Evolutionary conservation across 768 basidiomycete genomes (phyloP).

Genomic region (Clavaria fumosa): DNA sequence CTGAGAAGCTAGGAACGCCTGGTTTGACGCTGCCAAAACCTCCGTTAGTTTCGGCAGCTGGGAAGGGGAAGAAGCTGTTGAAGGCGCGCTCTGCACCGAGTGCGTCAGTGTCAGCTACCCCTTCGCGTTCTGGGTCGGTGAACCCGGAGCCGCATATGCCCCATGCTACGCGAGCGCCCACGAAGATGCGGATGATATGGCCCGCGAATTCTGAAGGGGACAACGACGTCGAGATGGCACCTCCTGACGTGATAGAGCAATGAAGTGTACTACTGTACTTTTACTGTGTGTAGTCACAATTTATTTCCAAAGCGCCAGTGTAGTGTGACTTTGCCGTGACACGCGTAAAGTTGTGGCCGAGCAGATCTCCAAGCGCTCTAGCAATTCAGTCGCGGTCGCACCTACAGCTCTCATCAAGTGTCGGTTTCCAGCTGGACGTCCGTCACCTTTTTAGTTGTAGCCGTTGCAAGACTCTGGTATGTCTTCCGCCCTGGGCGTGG

Average conservation of each 20-base stretch:
- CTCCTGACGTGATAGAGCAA: too few species aligned
- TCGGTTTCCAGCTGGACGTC: too few species aligned
- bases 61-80: neutral
- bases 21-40: conserved; percentile 3
- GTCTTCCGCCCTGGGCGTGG: conserved; percentile 19
- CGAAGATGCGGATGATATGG: conserved; percentile 54
- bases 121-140: conserved; percentile 43
- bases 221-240: conserved; percentile 19
- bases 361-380: too few species aligned
- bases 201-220: conserved; percentile 38
- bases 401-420: too few species aligned
- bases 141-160: conserved; percentile 28
- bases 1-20: conserved; percentile 6
- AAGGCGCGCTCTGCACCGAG: conserved; percentile 14
- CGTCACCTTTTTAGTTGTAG: too few species aligned
- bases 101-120: conserved; percentile 33
- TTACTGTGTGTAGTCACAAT: too few species aligned
- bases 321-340: too few species aligned
- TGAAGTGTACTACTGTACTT: too few species aligned
- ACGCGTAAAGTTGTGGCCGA: too few species aligned
- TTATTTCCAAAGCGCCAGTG: too few species aligned
- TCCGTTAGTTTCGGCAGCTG: neutral
- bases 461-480: too few species aligned
- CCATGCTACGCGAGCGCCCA: conserved; percentile 32
- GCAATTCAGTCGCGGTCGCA: too few species aligned